Evolutionary conservation across 2,329 filamentous ascomycete genomes (phyloP).

Genomic region (Coniochaeta pulveracea): DNA sequence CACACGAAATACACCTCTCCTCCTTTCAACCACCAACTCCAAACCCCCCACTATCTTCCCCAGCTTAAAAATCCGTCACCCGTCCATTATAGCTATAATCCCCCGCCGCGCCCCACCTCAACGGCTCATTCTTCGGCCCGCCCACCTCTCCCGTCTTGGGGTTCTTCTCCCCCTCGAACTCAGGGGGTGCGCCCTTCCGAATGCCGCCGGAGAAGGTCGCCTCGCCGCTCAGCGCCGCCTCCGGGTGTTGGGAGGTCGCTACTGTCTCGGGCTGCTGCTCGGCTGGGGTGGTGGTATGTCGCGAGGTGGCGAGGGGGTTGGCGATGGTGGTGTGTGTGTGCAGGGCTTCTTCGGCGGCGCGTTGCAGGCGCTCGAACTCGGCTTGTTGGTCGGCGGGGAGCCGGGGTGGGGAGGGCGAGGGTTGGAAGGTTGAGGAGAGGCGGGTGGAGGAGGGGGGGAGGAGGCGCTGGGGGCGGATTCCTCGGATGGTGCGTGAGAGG

Average conservation of each 20-base stretch:
- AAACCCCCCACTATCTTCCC: background rate
- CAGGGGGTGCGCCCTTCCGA: conserved; percentile 67
- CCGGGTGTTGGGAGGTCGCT: conserved; percentile 18
- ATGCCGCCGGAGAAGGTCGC: conserved; percentile 44
- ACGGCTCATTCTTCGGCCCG: conserved; percentile 91
- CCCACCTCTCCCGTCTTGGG: conserved; percentile 92
- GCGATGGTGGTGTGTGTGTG: conserved; percentile 21
- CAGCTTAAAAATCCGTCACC: conserved; percentile 68
- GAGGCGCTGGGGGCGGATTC: background rate
- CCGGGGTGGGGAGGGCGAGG: conserved; percentile 64
- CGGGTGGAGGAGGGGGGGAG: conserved; percentile 1
- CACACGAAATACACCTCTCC: background rate
- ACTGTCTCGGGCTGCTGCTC: conserved; percentile 25
- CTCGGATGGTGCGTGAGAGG: conserved; percentile 8
- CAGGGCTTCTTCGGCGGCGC: conserved; percentile 37
- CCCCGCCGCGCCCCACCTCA: conserved; percentile 68
- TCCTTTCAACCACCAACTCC: background rate
- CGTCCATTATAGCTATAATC: conserved; percentile 92
- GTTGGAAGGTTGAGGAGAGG: conserved; percentile 28
- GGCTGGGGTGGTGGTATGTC: conserved; percentile 15
- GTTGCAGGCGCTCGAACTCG: conserved; percentile 79
- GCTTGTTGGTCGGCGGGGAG: conserved; percentile 84
- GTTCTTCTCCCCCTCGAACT: conserved; percentile 88
- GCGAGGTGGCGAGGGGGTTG: conserved; percentile 12
- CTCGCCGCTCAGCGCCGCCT: conserved; percentile 19